Evolutionary conservation across 2,329 filamentous ascomycete genomes (phyloP), one percentile per base, ranked within the genome.

Genomic region (Fusarium brevicatenulatum): DNA sequence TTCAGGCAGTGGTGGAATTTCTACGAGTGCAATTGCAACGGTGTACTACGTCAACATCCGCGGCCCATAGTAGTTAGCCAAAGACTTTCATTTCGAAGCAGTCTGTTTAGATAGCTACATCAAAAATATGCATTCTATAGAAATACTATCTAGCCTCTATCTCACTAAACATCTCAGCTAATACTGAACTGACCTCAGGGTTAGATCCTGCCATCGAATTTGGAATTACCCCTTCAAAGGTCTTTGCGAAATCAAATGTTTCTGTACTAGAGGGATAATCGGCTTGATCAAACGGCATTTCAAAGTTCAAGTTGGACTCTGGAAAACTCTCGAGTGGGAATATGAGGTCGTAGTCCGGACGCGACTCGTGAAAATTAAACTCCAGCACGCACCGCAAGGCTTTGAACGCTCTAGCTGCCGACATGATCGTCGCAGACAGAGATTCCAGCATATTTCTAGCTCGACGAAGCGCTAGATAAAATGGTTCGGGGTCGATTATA

Each of bases 51-150:
- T 21, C 37, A 21, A 8, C 4, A 40, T 21, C 19, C 4, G 11
- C 13, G 37, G 11, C 37, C 4, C 7, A 40, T 3, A 21, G 37
- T 2, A 12, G 10, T 39, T 39, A 39, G 37, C 7, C 18, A 25
- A 39, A 7, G 19, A 6, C 23, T 28, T 25, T 6, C 7, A 28
- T 21, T 12, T 21, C 7, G 11, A 21, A 15, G 19, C 18, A 13
- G 3, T 25, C 1, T 28, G 18, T 13, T 15, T 13, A 13, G 19
- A 9, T 8, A 28, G 18, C 5, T 21, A 28, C 0, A 16, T 8
- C 11, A 21, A 7, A 28, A 30, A 28, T 4, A 43, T 42, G 4
- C n/a, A 44, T 25, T 1, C 23, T 9, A 25, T 25, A 12, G 10
- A 19, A 13, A 12, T 7, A 19, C 12, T 47, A 47, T 30, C 28